Conservation (phyloP, 192 early-diverging fungal species). For the Backusella circina region DNA sequence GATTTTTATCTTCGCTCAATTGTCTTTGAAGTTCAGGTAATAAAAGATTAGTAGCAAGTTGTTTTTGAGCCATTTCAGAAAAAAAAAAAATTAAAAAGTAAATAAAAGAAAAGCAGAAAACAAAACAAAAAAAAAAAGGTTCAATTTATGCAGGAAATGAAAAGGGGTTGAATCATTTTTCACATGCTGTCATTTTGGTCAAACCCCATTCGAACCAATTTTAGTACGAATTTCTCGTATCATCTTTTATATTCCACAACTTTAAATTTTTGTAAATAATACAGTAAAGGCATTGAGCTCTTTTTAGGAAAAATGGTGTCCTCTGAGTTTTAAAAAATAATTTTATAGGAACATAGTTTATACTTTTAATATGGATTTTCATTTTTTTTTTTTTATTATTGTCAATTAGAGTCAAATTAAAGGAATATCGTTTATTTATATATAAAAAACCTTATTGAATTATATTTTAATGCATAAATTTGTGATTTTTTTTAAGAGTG, state of each 20-base stretch:
- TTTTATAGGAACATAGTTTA: neutral
- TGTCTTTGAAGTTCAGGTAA: slow-evolving; percentile 23
- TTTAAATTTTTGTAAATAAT: neutral
- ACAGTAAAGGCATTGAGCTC: too few species aligned
- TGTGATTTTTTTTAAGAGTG: neutral
- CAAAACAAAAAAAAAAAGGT: neutral
- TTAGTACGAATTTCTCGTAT: neutral
- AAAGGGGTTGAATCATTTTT: neutral
- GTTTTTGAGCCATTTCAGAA: neutral
- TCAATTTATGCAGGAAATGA: neutral
- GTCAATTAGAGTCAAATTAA: too few species aligned
- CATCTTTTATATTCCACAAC: neutral
- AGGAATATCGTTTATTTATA: neutral
- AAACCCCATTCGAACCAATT: neutral
- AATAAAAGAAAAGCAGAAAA: neutral
- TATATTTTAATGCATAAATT: neutral
- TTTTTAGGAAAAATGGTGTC: neutral
- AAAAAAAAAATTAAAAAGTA: neutral
- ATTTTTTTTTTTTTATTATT: too few species aligned
- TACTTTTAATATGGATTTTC: too few species aligned
- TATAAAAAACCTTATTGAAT: neutral
- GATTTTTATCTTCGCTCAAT: slow-evolving; percentile 6
- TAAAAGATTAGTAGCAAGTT: slow-evolving; percentile 14
- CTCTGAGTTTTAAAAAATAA: neutral
- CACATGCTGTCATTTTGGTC: neutral